Percentiles rank a stretch among this genome's conserved stretches.
Evolutionary conservation across 306 rosid species (phyloP).

Genomic region (Rosa persica): DNA sequence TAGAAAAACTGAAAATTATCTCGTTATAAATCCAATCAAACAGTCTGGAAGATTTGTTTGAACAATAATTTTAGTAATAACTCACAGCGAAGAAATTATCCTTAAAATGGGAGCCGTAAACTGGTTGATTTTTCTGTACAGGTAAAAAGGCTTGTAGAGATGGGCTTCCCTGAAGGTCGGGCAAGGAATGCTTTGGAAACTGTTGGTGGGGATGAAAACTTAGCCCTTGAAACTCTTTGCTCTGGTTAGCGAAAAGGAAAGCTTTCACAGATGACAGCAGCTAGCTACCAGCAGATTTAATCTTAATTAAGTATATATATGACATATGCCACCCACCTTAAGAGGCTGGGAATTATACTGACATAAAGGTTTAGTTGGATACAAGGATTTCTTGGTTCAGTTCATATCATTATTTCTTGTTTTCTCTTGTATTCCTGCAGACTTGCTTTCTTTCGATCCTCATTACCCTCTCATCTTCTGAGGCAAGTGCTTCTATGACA

Average conservation of each 20-base stretch:
- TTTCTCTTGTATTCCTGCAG: neutral
- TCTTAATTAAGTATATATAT: constrained; percentile 19
- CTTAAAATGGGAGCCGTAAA: neutral
- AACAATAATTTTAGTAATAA: neutral
- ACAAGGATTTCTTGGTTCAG: constrained; percentile 8
- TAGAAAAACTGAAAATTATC: neutral
- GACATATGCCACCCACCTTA: neutral
- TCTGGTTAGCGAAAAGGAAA: constrained; percentile 47
- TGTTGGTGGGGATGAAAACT: constrained; percentile 91
- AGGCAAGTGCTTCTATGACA: neutral
- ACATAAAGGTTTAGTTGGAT: constrained; percentile 17
- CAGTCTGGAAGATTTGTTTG: neutral
- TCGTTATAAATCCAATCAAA: neutral
- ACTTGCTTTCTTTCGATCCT: neutral
- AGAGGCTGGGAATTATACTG: constrained; percentile 24
- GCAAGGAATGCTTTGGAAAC: constrained; percentile 82
- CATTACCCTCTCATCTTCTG: neutral
- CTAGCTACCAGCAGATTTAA: constrained; percentile 17
- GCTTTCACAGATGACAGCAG: constrained; percentile 36
- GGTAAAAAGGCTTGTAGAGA: constrained; percentile 87
- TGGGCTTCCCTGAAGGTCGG: constrained; percentile 90
- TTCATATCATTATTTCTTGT: neutral
- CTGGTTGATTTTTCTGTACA: constrained; percentile 30
- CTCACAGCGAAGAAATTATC: neutral
- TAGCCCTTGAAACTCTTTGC: constrained; percentile 91